Conservation (phyloP, 2,329 filamentous ascomycete species). For the Sarocladium brachiariae region DNA sequence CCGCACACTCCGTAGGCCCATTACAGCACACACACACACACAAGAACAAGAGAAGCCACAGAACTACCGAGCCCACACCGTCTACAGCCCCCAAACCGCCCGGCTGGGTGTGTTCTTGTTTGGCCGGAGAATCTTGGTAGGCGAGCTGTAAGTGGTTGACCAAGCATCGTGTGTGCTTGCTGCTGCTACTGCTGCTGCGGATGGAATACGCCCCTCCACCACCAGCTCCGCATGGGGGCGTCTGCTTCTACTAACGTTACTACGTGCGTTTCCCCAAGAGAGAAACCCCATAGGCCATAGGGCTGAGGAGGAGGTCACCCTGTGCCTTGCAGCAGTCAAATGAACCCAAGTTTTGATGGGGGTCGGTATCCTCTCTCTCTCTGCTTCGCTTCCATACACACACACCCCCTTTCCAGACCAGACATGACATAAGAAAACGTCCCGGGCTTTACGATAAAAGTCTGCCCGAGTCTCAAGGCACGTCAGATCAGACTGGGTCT, state of each 20-base stretch:
- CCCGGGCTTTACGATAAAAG: no score
- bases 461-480: no score
- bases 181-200: no score
- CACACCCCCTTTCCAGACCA: no score
- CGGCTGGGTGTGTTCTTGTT: neutral
- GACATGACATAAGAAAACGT: no score
- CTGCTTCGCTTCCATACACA: neutral
- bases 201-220: neutral
- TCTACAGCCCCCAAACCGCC: neutral
- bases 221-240: neutral
- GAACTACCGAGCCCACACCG: neutral
- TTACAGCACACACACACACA: neutral
- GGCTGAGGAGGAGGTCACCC: slow-evolving; percentile 3
- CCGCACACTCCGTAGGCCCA: neutral
- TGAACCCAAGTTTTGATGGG: neutral
- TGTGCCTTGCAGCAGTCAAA: slow-evolving; percentile 3
- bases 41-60: neutral
- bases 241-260: no score
- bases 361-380: neutral
- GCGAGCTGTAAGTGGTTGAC: slow-evolving; percentile 2
- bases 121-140: neutral
- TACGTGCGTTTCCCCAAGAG: no score
- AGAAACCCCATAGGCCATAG: neutral
- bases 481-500: neutral
- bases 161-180: no score